These are phyloP conservation scores for Lumnitzera littorea DNA, from an alignment of 345 rosid species.

Conservation along the genomic window DNA sequence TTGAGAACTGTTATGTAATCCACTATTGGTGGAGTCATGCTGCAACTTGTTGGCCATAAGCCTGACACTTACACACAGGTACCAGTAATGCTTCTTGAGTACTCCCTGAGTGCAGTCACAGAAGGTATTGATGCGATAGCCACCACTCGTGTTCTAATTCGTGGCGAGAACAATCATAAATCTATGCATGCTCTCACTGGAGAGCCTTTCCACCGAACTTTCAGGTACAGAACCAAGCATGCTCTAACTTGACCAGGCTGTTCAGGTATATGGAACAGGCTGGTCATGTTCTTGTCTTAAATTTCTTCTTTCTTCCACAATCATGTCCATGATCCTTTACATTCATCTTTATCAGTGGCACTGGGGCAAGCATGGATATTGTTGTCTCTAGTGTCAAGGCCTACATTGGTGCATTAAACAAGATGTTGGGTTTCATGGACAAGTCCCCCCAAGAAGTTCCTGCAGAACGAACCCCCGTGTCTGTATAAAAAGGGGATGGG, in stretches of 20 bases:
- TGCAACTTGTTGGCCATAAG: no score
- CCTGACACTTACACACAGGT: constrained; percentile 30
- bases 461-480: constrained; percentile 19
- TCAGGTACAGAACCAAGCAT: constrained; percentile 39
- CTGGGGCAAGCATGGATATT: constrained; percentile 80
- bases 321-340: not conserved
- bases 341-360: constrained; percentile 43
- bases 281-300: no score
- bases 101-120: constrained; percentile 79
- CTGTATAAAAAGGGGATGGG: constrained; percentile 23
- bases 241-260: no score
- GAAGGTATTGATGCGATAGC: constrained; percentile 99
- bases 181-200: constrained; percentile 54
- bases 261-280: no score
- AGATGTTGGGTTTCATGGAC: constrained; percentile 67
- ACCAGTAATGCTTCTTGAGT: constrained; percentile 68
- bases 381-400: constrained; percentile 93
- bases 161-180: constrained; percentile 36
- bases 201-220: constrained; percentile 52
- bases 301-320: not conserved
- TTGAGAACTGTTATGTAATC: no score
- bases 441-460: constrained; percentile 19
- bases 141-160: constrained; percentile 81
- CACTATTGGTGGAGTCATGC: no score
- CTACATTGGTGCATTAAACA: constrained; percentile 75